Evolutionary conservation across 805 yeast species (phyloP).

Genomic region (Candida xyloterini): DNA sequence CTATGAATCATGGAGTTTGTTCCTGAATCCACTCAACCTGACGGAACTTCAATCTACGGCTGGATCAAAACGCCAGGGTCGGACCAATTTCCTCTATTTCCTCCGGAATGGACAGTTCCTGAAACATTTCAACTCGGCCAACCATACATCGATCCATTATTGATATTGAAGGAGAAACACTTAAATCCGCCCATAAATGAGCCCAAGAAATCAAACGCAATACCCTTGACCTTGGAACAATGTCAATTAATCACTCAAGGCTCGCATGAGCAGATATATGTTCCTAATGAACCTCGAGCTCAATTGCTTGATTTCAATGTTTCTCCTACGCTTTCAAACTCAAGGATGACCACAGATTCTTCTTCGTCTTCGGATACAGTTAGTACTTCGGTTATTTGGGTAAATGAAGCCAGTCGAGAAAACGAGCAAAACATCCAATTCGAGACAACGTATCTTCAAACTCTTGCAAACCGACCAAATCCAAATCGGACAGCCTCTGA

Average conservation of each 20-base stretch:
- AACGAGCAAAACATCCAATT: background rate
- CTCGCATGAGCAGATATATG: background rate
- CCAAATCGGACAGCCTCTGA: constrained; percentile 14
- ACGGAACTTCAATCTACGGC: background rate
- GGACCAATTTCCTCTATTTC: background rate
- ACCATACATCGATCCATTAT: constrained; percentile 7
- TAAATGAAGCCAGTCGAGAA: background rate
- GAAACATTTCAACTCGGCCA: background rate
- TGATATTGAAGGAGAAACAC: constrained; percentile 8
- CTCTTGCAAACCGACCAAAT: background rate
- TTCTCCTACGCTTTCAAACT: background rate
- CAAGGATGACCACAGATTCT: background rate
- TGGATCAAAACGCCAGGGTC: background rate
- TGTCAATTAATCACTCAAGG: background rate
- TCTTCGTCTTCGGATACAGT: background rate
- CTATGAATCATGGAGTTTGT: constrained; percentile 12
- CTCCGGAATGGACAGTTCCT: background rate
- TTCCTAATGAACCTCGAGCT: background rate
- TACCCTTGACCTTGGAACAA: background rate
- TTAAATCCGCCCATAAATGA: background rate
- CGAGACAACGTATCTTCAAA: background rate
- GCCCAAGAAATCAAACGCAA: background rate
- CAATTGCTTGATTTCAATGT: background rate
- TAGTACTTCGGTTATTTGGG: background rate
- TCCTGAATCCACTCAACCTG: constrained; percentile 7